phyloP scores from a whole-genome alignment of 345 rosid genomes.

The Lepidium sativum region DNA sequence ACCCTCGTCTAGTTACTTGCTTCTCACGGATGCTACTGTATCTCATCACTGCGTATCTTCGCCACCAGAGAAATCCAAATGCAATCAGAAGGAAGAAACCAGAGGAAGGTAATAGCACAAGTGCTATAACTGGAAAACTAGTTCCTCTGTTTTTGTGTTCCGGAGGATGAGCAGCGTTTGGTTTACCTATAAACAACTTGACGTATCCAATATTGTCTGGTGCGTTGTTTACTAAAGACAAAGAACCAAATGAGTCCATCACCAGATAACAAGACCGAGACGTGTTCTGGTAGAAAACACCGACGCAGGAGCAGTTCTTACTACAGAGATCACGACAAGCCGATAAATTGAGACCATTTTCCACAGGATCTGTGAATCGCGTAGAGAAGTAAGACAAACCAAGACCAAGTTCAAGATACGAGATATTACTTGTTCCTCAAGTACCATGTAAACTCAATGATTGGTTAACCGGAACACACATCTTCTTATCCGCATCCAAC shows the following conservation, averaged over 20 bases:
- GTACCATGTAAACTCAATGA: constrained; percentile 42
- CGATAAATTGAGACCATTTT: constrained; percentile 34
- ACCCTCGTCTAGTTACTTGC: constrained; percentile 29
- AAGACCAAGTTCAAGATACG: constrained; percentile 39
- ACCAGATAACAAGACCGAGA: constrained; percentile 60
- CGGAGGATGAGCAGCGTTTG: background rate
- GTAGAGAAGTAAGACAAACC: constrained; percentile 53
- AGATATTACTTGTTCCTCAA: constrained; percentile 39
- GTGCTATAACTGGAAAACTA: constrained; percentile 43
- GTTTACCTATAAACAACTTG: background rate
- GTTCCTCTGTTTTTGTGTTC: constrained; percentile 8
- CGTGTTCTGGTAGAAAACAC: constrained; percentile 50
- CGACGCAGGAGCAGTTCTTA: constrained; percentile 60
- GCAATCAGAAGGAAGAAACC: constrained; percentile 36
- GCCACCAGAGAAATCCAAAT: constrained; percentile 47
- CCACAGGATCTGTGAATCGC: constrained; percentile 41
- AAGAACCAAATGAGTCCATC: constrained; percentile 53
- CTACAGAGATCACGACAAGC: constrained; percentile 55
- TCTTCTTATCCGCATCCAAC: constrained; percentile 21
- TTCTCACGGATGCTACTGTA: constrained; percentile 25
- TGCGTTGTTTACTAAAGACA: constrained; percentile 29
- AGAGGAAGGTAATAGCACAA: constrained; percentile 59
- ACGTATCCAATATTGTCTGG: constrained; percentile 28
- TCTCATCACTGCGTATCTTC: constrained; percentile 35
- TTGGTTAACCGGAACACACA: constrained; percentile 44